Percentiles rank a stretch among this genome's conserved stretches.
Evolutionary conservation across 2,329 filamentous ascomycete species (phyloP).

Genomic region (Plectosphaerella plurivora): DNA sequence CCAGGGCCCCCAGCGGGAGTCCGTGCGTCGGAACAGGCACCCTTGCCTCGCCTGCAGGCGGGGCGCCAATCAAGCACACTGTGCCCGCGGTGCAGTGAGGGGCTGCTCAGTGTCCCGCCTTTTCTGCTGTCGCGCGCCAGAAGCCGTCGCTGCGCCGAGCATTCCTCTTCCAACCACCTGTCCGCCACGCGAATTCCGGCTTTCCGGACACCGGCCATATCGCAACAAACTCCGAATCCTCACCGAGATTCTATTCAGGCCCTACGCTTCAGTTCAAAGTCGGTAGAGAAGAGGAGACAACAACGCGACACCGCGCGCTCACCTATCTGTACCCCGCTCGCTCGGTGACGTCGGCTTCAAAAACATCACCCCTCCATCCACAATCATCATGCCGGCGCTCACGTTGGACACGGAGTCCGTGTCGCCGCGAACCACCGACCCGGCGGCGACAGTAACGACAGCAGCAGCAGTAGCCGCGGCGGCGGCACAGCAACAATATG

Average conservation of each 20-base stretch:
- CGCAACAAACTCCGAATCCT: neutral
- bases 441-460: slow-evolving; percentile 7
- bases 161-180: neutral
- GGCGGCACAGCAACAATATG: too few relatives aligned
- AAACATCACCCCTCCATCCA: slow-evolving; percentile 1
- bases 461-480: neutral
- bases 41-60: too few relatives aligned
- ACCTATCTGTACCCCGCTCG: slow-evolving; percentile 1
- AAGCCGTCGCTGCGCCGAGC: neutral
- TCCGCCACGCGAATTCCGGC: too few relatives aligned
- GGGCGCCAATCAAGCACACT: too few relatives aligned
- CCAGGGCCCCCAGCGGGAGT: neutral
- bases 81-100: neutral
- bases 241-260: too few relatives aligned
- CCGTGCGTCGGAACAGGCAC: neutral
- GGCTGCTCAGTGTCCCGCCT: neutral
- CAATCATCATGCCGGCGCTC: slow-evolving; percentile 21
- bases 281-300: neutral
- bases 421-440: slow-evolving; percentile 15
- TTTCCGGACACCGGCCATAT: too few relatives aligned
- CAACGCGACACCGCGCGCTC: slow-evolving; percentile 3
- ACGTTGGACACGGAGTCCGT: slow-evolving; percentile 18
- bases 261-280: too few relatives aligned
- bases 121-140: neutral
- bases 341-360: neutral